Evolutionary conservation across 305 asterid genomes (phyloP).

Genomic region (Petunia hybrid): DNA sequence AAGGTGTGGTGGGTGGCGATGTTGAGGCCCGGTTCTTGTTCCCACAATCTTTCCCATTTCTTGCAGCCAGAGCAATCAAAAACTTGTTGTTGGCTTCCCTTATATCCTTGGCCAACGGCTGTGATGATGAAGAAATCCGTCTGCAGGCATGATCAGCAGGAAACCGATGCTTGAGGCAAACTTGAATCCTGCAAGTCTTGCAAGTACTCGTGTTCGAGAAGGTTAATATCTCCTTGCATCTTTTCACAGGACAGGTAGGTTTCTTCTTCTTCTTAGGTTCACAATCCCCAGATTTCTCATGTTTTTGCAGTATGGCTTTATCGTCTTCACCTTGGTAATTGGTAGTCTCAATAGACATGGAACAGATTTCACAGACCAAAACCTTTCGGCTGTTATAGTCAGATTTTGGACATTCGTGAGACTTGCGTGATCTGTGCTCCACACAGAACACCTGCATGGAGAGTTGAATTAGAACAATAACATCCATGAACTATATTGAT

Average conservation of each 20-base stretch:
- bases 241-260: slow-evolving; percentile 64
- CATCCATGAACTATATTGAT: too few relatives aligned
- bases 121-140: slow-evolving; percentile 23
- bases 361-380: slow-evolving; percentile 69
- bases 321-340: slow-evolving; percentile 61
- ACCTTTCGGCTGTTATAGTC: slow-evolving; percentile 71
- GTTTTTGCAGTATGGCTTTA: slow-evolving; percentile 60
- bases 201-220: slow-evolving; percentile 81
- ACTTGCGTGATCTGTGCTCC: slow-evolving; percentile 76
- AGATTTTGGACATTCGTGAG: slow-evolving; percentile 76
- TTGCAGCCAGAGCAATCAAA: slow-evolving; percentile 57
- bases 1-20: slow-evolving; percentile 39
- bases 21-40: slow-evolving; percentile 40
- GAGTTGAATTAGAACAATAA: background rate
- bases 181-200: slow-evolving; percentile 61
- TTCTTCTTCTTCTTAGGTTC: slow-evolving; percentile 81
- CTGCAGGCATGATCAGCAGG: slow-evolving; percentile 77
- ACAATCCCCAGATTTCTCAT: slow-evolving; percentile 71
- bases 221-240: slow-evolving; percentile 76
- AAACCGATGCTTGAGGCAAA: slow-evolving; percentile 83
- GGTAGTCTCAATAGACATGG: slow-evolving; percentile 72
- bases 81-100: slow-evolving; percentile 49
- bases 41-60: slow-evolving; percentile 72
- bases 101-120: slow-evolving; percentile 12
- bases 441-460: slow-evolving; percentile 62